phyloP scores from a whole-genome alignment of 768 basidiomycete genomes.

The Pisolithus tinctorius region DNA sequence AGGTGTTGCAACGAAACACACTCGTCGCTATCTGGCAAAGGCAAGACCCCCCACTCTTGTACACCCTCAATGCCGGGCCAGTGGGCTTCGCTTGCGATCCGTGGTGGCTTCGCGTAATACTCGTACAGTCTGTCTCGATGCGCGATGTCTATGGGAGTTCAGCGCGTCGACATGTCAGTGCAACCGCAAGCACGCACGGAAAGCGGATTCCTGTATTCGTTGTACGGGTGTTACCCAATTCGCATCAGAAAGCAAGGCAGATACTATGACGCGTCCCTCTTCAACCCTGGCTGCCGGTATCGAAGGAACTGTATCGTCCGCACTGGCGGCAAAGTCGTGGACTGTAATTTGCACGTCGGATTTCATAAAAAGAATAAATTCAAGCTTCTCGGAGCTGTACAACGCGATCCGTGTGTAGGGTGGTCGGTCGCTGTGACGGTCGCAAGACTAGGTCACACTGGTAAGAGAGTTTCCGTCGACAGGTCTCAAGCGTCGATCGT shows the following conservation, averaged over 20 bases:
- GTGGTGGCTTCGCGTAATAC: slow-evolving; percentile 18
- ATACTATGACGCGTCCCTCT: slow-evolving; percentile 16
- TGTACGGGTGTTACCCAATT: slow-evolving; percentile 17
- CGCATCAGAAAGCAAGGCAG: slow-evolving; percentile 7
- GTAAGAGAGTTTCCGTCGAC: too few species aligned
- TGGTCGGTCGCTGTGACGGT: neutral
- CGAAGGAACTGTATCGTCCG: neutral
- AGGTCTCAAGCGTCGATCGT: too few species aligned
- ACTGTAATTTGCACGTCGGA: slow-evolving; percentile 10
- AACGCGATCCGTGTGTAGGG: neutral
- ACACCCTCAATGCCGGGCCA: slow-evolving; percentile 4
- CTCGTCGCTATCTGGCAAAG: slow-evolving; percentile 27
- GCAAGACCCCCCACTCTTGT: slow-evolving; percentile 35
- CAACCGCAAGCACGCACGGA: slow-evolving; percentile 14
- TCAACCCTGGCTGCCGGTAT: slow-evolving; percentile 6
- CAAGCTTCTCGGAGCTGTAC: neutral
- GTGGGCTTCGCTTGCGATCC: neutral
- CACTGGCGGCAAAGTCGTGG: slow-evolving; percentile 15
- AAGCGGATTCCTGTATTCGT: slow-evolving; percentile 9
- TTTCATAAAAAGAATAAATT: neutral
- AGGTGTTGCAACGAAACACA: slow-evolving; percentile 31
- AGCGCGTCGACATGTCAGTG: neutral
- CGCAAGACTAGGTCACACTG: too few species aligned
- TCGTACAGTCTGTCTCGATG: slow-evolving; percentile 14
- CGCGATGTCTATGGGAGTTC: slow-evolving; percentile 11